Base-by-base conservation (phyloP, 805 yeast genomes). In the Isabelozyma heimii region DNA sequence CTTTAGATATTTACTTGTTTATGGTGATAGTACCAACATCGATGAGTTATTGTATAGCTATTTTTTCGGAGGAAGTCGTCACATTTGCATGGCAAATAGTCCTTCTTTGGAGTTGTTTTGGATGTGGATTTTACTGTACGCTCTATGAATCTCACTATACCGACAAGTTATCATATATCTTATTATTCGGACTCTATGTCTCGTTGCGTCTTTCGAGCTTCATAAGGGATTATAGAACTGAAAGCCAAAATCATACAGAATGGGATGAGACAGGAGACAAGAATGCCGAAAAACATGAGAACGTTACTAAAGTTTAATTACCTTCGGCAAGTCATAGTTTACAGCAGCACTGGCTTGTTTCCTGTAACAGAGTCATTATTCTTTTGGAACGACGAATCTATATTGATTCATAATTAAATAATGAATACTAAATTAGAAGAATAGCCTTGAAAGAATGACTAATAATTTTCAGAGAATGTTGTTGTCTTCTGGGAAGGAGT, bases 401-500 rank as follows among this genome's bases (percentile, higher is more conserved):
- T 6, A 6, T 20, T 20, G 24, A 6, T 20, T 20, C 24, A 1
- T 5, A 20, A 6, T 20, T 20, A 20, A 20, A 20, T 20, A 2
- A 20, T 20, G 24, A 20, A 20, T 20, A 20, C 24, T 20, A 5
- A 20, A 20, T 20, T 20, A 20, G 6, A 20, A 20, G 24, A 20
- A 20, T 20, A 20, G 24, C 4, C 4, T 20, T 20, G 24, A 20
- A 6, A 20, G 24, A 20, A 20, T 20, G 2, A 6, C 24, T 20
- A 20, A 20, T n/a, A 20, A 20, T 20, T 3, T 5, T 20, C 24
- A 5, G 5, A 20, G 24, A 12, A 28, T 4, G 44, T 54, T 58
- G 45, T 58, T 55, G 1, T 66, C 66, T 27, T 60, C 62, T 3
- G 70, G 70, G 45, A 64, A 66, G 15, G 46, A 52, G 37, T 59